These are phyloP conservation scores for Brettanomyces custersianus DNA, from an alignment of 805 yeast genomes.

Conservation along the genomic window DNA sequence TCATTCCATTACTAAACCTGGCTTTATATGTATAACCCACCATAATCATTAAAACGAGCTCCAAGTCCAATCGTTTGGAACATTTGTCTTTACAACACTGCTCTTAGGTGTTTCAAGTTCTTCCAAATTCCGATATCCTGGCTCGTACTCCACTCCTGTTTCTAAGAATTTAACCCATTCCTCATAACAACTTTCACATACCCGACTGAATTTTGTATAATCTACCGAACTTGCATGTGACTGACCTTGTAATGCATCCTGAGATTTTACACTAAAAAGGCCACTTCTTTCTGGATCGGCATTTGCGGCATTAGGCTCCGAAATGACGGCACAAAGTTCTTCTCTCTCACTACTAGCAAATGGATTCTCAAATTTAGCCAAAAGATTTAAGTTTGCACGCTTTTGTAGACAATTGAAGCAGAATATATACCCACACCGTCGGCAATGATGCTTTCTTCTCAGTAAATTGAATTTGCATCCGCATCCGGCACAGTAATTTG, in stretches of 20 bases:
- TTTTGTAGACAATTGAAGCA: constrained; percentile 27
- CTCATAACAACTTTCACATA: constrained; percentile 19
- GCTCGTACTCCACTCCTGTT: constrained; percentile 19
- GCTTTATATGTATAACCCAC: too few species aligned
- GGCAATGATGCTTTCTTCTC: constrained; percentile 38
- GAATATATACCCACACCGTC: constrained; percentile 42
- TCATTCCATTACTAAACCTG: too few species aligned
- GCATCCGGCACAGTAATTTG: constrained; percentile 30
- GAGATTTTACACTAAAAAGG: background rate
- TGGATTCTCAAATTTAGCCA: constrained; percentile 28
- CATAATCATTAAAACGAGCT: constrained; percentile 44
- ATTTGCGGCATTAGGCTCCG: background rate
- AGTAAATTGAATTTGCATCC: constrained; percentile 18
- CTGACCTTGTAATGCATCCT: constrained; percentile 6
- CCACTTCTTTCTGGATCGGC: background rate
- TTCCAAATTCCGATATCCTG: constrained; percentile 6
- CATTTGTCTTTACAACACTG: constrained; percentile 11
- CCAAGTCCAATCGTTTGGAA: constrained; percentile 44
- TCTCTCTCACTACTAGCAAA: background rate
- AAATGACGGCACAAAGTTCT: background rate
- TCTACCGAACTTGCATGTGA: background rate
- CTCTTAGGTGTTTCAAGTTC: constrained; percentile 14
- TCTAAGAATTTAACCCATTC: constrained; percentile 19
- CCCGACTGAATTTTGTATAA: constrained; percentile 21
- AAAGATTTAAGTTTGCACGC: constrained; percentile 24